Conservation (phyloP, 2,329 filamentous ascomycete genomes). For the Diplodia seriata region DNA sequence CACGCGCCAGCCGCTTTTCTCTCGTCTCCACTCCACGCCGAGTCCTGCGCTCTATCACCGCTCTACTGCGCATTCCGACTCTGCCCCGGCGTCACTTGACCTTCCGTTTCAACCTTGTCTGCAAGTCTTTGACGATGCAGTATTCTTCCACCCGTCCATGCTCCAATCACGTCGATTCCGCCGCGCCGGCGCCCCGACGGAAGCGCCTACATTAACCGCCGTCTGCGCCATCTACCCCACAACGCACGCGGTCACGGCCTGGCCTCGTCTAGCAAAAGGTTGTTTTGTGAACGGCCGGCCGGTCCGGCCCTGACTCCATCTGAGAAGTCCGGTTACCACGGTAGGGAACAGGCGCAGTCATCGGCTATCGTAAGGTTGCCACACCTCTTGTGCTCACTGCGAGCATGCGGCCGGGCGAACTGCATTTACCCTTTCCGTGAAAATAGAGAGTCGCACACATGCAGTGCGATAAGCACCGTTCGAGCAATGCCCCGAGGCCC, state of each 20-base stretch:
- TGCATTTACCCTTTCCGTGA: neutral
- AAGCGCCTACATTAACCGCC: slow-evolving; percentile 20
- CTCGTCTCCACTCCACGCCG: too few relatives aligned
- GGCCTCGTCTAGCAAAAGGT: neutral
- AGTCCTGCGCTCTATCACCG: too few relatives aligned
- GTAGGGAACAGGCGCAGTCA: neutral
- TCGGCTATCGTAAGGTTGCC: neutral
- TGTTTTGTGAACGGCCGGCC: neutral
- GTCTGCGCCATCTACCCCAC: slow-evolving; percentile 16
- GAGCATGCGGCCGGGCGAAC: neutral
- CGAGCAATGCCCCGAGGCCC: neutral
- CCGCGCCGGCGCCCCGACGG: slow-evolving; percentile 29
- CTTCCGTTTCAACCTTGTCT: neutral
- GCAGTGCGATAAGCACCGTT: slow-evolving; percentile 6
- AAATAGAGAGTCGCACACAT: neutral
- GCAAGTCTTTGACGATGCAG: neutral
- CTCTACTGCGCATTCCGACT: neutral
- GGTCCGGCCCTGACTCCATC: neutral
- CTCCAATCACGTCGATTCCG: slow-evolving; percentile 16
- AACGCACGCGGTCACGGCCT: neutral
- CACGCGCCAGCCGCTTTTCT: neutral
- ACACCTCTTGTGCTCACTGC: neutral
- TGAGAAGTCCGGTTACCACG: neutral
- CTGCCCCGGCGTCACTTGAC: slow-evolving; percentile 9
- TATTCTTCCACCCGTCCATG: neutral